These are phyloP conservation scores for Amanita brunnescens DNA, from an alignment of 768 basidiomycete genomes.

Conservation along the genomic window DNA sequence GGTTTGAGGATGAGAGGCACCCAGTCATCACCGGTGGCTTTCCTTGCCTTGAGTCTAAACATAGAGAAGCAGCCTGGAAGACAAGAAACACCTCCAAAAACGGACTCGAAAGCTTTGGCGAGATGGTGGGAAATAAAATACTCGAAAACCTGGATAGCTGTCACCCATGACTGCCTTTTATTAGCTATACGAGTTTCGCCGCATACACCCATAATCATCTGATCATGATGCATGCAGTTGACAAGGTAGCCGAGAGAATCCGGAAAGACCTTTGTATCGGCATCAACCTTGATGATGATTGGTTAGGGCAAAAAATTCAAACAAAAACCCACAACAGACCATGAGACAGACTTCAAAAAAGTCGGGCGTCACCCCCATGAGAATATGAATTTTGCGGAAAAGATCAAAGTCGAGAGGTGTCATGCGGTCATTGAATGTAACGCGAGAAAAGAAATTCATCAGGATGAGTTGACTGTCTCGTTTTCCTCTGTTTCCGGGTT, in stretches of 20 bases:
- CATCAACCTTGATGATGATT: conserved; percentile 72
- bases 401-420: conserved; percentile 94
- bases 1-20: conserved; percentile 94
- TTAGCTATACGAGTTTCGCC: conserved; percentile 99
- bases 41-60: conserved; percentile 95
- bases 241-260: conserved; percentile 86
- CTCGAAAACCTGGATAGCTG: conserved; percentile 95
- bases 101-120: conserved; percentile 97
- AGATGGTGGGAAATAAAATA: conserved; percentile 99
- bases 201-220: conserved; percentile 98
- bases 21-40: conserved; percentile 88
- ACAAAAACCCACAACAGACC: conserved; percentile 42
- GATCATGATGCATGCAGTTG: conserved; percentile 98
- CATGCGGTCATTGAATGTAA: conserved; percentile 99
- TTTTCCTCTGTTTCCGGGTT: conserved; percentile 97
- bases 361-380: conserved; percentile 99
- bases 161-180: conserved; percentile 98
- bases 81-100: conserved; percentile 99
- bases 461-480: conserved; percentile 97
- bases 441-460: conserved; percentile 99
- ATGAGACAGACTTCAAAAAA: conserved; percentile 97
- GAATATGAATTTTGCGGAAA: conserved; percentile 89
- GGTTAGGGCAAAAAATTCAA: not conserved
- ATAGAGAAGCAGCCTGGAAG: conserved; percentile 99
- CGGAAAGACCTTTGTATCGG: conserved; percentile 93